These are phyloP conservation scores for Scleromitrula shiraiana DNA, from an alignment of 2,329 filamentous ascomycete species.

Conservation along the genomic window DNA sequence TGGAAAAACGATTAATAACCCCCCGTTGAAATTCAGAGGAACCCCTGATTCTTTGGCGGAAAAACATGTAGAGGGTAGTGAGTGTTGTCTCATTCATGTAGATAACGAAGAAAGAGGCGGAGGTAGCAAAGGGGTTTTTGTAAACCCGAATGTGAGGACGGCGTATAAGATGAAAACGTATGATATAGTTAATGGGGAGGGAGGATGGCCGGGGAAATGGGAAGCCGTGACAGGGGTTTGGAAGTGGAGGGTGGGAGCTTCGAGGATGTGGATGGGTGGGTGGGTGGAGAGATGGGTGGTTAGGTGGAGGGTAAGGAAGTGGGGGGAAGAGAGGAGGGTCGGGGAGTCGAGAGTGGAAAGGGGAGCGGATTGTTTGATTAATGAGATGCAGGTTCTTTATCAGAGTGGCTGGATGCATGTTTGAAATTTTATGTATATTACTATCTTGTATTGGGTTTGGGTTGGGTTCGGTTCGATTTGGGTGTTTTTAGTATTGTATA, in stretches of 20 bases:
- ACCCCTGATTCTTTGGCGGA: constrained; percentile 52
- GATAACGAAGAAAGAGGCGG: constrained; percentile 41
- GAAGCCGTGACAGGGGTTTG: background rate
- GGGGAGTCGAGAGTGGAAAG: background rate
- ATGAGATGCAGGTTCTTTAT: constrained; percentile 52
- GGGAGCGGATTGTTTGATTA: constrained; percentile 35
- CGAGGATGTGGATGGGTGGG: background rate
- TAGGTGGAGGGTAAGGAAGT: background rate
- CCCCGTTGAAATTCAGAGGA: constrained; percentile 48
- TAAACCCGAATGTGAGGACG: constrained; percentile 62
- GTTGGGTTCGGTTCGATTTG: too few species aligned
- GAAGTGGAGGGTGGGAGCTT: background rate
- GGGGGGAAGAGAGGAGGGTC: background rate
- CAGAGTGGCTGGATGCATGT: constrained; percentile 50
- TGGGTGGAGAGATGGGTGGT: background rate
- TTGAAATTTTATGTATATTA: constrained; percentile 4
- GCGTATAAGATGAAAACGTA: constrained; percentile 50
- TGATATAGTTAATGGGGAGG: constrained; percentile 20
- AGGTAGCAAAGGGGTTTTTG: constrained; percentile 52
- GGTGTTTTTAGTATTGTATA: too few species aligned
- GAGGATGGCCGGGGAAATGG: constrained; percentile 12
- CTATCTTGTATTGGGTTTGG: too few species aligned
- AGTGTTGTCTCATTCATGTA: constrained; percentile 69
- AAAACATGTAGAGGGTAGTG: constrained; percentile 64
- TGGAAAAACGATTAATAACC: background rate